Evolutionary conservation across 805 yeast genomes (phyloP).

Genomic region (Suhomyces sp.): DNA sequence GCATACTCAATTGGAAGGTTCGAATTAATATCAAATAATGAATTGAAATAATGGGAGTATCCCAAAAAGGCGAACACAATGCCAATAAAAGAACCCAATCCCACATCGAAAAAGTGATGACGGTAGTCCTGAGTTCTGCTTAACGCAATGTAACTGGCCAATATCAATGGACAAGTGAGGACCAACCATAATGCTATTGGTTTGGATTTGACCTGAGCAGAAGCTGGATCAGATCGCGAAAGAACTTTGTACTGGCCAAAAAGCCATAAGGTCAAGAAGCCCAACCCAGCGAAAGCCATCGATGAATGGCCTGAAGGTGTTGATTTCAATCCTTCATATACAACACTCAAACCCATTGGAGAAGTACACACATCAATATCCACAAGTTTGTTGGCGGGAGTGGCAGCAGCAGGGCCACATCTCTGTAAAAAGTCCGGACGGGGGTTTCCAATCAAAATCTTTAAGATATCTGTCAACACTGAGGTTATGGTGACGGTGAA

Average conservation of each 20-base stretch:
- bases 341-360: conserved; percentile 21
- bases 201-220: conserved; percentile 4
- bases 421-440: conserved; percentile 45
- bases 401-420: conserved; percentile 28
- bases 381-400: conserved; percentile 22
- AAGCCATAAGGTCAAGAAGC: conserved; percentile 48
- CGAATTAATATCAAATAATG: conserved; percentile 6
- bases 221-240: conserved; percentile 4
- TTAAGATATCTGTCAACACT: conserved; percentile 37
- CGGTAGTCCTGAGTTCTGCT: conserved; percentile 28
- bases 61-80: conserved; percentile 22
- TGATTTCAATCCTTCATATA: conserved; percentile 54
- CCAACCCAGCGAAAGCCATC: conserved; percentile 50
- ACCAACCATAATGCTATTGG: conserved; percentile 9
- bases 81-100: conserved; percentile 35
- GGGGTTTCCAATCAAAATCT: conserved; percentile 41
- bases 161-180: conserved; percentile 17
- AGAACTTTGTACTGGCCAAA: conserved; percentile 38
- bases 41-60: conserved; percentile 30
- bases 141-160: conserved; percentile 26
- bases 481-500: conserved; percentile 28
- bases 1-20: conserved; percentile 9
- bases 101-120: conserved; percentile 36
- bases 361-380: conserved; percentile 24
- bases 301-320: conserved; percentile 62